Evolutionary conservation across 2,329 filamentous ascomycete species (phyloP).

Genomic region (Xylariaceae sp.): DNA sequence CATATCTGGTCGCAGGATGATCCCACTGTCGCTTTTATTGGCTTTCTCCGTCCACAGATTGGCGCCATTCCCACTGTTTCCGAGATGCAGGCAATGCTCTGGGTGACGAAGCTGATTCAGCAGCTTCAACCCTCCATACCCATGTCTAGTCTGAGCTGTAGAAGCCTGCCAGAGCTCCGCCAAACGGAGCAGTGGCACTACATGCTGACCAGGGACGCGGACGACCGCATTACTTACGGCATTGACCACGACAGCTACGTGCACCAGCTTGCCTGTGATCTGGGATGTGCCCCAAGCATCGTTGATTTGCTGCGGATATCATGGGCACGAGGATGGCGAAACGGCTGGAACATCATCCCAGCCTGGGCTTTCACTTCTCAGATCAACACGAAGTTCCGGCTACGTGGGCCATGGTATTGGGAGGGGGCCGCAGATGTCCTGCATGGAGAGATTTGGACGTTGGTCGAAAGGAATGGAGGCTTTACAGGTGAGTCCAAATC

Average conservation of each 20-base stretch:
- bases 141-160: not conserved
- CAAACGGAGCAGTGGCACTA: conserved; percentile 35
- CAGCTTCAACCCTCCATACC: conserved; percentile 3
- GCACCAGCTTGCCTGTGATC: conserved; percentile 45
- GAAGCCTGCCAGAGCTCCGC: not conserved
- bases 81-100: conserved; percentile 45
- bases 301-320: conserved; percentile 23
- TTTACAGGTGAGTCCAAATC: conserved; percentile 15
- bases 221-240: conserved; percentile 28
- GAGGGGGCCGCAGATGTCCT: conserved; percentile 34
- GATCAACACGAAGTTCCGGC: conserved; percentile 45
- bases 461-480: conserved; percentile 14
- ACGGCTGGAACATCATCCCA: conserved; percentile 5
- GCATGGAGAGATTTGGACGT: conserved; percentile 35
- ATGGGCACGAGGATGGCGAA: too few relatives aligned
- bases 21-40: conserved; percentile 39
- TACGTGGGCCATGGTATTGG: conserved; percentile 41
- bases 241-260: conserved; percentile 47
- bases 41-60: conserved; percentile 40
- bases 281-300: conserved; percentile 41
- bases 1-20: conserved; percentile 43
- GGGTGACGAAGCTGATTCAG: conserved; percentile 36
- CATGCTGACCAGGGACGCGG: conserved; percentile 30
- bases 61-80: conserved; percentile 45
- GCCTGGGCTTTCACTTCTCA: conserved; percentile 46